Evolutionary conservation across 331 rosid species (phyloP).

Genomic region (Quercus tomentella): DNA sequence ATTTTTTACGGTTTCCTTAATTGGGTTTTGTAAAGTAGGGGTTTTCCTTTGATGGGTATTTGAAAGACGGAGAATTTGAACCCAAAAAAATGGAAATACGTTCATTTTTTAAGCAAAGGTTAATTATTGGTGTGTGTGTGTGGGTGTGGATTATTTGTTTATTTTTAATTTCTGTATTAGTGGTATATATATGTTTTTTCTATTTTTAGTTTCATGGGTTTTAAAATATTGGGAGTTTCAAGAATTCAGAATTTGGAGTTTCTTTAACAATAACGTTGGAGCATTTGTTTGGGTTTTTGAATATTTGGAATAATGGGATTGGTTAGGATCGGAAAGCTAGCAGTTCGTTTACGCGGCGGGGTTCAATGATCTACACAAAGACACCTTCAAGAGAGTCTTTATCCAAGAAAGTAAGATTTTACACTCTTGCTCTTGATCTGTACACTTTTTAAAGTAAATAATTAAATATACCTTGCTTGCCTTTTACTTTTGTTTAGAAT

Average conservation of each 20-base stretch:
- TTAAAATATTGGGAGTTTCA: not conserved
- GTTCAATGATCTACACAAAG: constrained; percentile 86
- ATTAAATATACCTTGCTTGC: not conserved
- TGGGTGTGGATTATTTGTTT: not conserved
- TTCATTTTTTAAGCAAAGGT: not conserved
- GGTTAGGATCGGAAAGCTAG: constrained; percentile 78
- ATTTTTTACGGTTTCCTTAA: not conserved
- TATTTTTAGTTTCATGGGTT: not conserved
- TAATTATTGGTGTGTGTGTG: not conserved
- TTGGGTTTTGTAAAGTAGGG: not conserved
- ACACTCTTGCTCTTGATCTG: not conserved
- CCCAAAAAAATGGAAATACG: not conserved
- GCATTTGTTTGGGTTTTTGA: not conserved
- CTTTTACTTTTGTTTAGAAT: not conserved
- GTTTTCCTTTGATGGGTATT: not conserved
- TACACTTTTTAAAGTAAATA: not conserved
- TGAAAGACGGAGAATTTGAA: not conserved
- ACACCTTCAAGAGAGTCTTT: constrained; percentile 82
- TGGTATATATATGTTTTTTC: not conserved
- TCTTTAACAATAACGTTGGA: not conserved
- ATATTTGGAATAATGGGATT: not conserved
- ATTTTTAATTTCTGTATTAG: not conserved
- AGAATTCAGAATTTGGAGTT: not conserved
- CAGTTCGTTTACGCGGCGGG: constrained; percentile 85
- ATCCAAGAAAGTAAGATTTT: constrained; percentile 52